phyloP scores from a whole-genome alignment of 441 rosid species.

The Erysimum pusillum region DNA sequence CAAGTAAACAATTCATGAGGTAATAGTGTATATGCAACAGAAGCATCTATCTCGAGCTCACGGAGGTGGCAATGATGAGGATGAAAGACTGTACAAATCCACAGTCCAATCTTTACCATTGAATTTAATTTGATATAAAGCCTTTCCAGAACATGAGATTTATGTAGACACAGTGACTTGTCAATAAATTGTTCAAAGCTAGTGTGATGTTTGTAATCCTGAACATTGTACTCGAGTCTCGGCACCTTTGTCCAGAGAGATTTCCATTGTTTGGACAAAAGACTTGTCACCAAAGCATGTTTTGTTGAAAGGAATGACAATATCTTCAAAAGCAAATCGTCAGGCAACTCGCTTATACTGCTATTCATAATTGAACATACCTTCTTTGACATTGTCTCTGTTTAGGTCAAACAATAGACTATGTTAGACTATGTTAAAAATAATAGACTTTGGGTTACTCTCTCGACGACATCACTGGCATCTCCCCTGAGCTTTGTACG shows the following conservation, averaged over 20 bases:
- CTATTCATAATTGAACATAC: not conserved
- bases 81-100: not conserved
- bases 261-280: constrained; percentile 5
- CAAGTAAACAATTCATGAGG: constrained; percentile 1
- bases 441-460: too few species aligned
- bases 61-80: constrained; percentile 9
- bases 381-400: not conserved
- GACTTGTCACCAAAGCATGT: not conserved
- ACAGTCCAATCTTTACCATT: not conserved
- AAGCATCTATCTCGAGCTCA: not conserved
- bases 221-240: not conserved
- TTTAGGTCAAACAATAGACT: not conserved
- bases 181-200: not conserved
- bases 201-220: not conserved
- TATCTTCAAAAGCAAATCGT: constrained; percentile 9
- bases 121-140: not conserved
- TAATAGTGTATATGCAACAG: not conserved
- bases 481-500: too few species aligned
- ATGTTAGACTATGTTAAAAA: too few species aligned
- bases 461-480: too few species aligned
- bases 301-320: constrained; percentile 7
- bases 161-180: not conserved
- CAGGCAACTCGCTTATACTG: constrained; percentile 4
- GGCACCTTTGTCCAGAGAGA: constrained; percentile 15
- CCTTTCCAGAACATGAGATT: constrained; percentile 2